phyloP scores from a whole-genome alignment of 2,329 filamentous ascomycete species.

The Colletotrichum phormii region DNA sequence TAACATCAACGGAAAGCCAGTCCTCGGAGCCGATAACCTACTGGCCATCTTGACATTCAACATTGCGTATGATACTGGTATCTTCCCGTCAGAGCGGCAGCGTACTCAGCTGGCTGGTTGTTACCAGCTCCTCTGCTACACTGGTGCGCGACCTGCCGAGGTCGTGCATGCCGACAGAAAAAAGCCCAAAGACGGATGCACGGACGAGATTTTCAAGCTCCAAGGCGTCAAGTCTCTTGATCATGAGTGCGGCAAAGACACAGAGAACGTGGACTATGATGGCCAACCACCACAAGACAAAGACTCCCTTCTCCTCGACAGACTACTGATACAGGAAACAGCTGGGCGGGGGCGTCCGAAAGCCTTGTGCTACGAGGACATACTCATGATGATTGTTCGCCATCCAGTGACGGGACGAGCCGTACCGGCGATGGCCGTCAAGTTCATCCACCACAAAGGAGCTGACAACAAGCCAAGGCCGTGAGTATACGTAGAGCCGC shows the following conservation, averaged over 20 bases:
- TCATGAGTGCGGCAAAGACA: conserved; percentile 11
- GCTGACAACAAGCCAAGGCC: conserved; percentile 44
- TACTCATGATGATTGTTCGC: conserved; percentile 44
- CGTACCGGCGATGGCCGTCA: conserved; percentile 43
- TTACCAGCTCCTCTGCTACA: conserved; percentile 45
- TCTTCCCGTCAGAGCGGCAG: conserved; percentile 42
- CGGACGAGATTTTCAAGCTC: conserved; percentile 41
- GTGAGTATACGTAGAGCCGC: conserved; percentile 32
- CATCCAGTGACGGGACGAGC: conserved; percentile 39
- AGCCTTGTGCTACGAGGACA: conserved; percentile 46
- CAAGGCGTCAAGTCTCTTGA: conserved; percentile 38
- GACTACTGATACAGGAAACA: conserved; percentile 41
- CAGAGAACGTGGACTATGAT: conserved; percentile 15
- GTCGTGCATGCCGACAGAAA: conserved; percentile 44
- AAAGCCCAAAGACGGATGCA: conserved; percentile 41
- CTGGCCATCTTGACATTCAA: conserved; percentile 44
- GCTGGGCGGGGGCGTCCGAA: conserved; percentile 40
- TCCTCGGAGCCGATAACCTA: conserved; percentile 40
- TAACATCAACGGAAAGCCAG: conserved; percentile 42
- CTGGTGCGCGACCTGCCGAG: conserved; percentile 42
- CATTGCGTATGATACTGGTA: conserved; percentile 42
- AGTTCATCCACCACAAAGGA: conserved; percentile 46
- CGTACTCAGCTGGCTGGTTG: conserved; percentile 40
- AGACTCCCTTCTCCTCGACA: conserved; percentile 39
- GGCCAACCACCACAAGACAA: conserved; percentile 35